These are phyloP conservation scores for Aspergillus pseudonomiae DNA, from an alignment of 2,329 filamentous ascomycete genomes.

Conservation along the genomic window DNA sequence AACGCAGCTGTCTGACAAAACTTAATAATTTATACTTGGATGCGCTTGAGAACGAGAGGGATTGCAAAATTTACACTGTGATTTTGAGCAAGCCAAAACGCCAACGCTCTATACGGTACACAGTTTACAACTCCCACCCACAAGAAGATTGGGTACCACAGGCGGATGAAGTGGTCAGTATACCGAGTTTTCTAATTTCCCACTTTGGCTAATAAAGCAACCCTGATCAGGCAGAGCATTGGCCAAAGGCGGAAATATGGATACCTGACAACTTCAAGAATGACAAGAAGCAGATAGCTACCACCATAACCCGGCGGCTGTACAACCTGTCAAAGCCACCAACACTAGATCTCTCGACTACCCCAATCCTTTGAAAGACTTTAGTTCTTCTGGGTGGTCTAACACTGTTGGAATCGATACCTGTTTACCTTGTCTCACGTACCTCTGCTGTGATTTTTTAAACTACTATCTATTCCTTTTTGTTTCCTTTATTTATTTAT, in stretches of 20 bases:
- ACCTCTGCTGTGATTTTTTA: background rate
- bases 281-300: background rate
- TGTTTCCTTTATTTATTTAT: too few relatives aligned
- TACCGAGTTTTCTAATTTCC: background rate
- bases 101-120: conserved; percentile 5
- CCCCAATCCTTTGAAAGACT: background rate
- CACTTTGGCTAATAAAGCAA: background rate
- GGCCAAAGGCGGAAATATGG: conserved; percentile 2
- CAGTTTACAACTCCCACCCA: conserved; percentile 14
- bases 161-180: conserved; percentile 11
- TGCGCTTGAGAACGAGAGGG: conserved; percentile 9
- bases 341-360: background rate
- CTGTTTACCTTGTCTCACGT: background rate
- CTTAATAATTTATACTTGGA: conserved; percentile 13
- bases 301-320: background rate
- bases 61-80: conserved; percentile 11
- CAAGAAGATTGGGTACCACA: conserved; percentile 10
- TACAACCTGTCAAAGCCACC: conserved; percentile 1
- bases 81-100: conserved; percentile 9
- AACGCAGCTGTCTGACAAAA: conserved; percentile 4
- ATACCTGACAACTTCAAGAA: background rate
- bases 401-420: too few relatives aligned
- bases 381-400: too few relatives aligned
- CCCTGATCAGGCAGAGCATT: conserved; percentile 1
- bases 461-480: too few relatives aligned